phyloP scores from a whole-genome alignment of 1,139 yeast species.

The Magnusiomyces starmeri region DNA sequence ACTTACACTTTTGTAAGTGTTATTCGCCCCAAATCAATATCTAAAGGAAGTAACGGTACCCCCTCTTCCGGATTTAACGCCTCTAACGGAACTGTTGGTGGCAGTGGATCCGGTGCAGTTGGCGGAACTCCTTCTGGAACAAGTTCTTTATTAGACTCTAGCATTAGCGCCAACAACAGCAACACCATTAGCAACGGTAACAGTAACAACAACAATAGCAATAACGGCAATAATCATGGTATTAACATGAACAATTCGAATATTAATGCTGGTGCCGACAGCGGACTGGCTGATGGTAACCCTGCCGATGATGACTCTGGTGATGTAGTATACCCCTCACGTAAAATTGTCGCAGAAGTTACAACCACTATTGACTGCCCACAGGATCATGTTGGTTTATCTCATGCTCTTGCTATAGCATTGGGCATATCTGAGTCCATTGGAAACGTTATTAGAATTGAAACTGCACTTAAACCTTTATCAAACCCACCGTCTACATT shows the following conservation, averaged over 20 bases:
- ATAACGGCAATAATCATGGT: neutral
- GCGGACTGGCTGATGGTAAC: conserved; percentile 18
- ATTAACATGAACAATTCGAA: conserved; percentile 28
- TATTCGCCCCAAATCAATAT: conserved; percentile 30
- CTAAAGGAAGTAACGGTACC: conserved; percentile 5
- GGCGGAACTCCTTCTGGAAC: no score
- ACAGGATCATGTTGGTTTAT: conserved; percentile 46
- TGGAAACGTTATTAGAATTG: conserved; percentile 52
- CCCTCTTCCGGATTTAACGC: conserved; percentile 29
- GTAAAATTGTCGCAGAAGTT: conserved; percentile 49
- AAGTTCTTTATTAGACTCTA: neutral
- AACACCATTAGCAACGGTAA: neutral
- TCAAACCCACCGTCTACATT: conserved; percentile 41
- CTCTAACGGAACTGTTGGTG: conserved; percentile 5
- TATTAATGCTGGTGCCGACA: conserved; percentile 32
- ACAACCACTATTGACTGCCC: conserved; percentile 36
- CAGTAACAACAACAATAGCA: conserved; percentile 6
- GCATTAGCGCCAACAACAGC: no score
- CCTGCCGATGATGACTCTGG: conserved; percentile 14
- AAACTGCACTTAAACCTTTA: conserved; percentile 41
- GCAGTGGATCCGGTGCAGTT: no score
- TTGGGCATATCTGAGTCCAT: conserved; percentile 42
- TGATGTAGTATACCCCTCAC: conserved; percentile 27
- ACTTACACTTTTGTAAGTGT: conserved; percentile 55
- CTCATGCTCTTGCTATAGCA: conserved; percentile 51